Evolutionary conservation across 2,329 filamentous ascomycete species (phyloP), one percentile per base, ranked within the genome.

Genomic region (Lachnellula cervina): DNA sequence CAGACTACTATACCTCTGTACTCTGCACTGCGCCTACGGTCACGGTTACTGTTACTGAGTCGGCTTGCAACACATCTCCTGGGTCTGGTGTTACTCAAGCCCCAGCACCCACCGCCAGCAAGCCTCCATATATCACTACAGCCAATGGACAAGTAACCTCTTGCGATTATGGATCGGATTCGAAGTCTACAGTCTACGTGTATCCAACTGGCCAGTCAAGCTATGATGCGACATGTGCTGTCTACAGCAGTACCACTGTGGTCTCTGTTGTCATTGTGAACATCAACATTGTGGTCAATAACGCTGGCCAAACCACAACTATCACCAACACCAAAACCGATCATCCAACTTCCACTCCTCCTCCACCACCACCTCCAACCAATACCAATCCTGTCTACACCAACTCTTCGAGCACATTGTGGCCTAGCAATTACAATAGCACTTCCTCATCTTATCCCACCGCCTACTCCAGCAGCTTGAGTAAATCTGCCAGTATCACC

Each of bases 251-350:
- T 11, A 56, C 40, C 45, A 44, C 40, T 32, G 32, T 52, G 11
- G n/a, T 56, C 16, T 46, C 34, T 47, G 49, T 56, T 11, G 37
- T 46, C 43, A 38, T 52, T 25, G 42, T 56, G 17, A 37, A 48
- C 21, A 56, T 56, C 45, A 52, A 52, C 32, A 37, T 56, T 4
- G 43, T 43, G 6, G 35, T 56, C 13, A 56, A 52, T 23, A 56
- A 56, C 11, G 46, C 46, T 32, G 49, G 54, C 13, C 25, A 43
- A 8, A 47, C 54, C 9, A 35, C 25, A 4, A 52, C 44, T 34
- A 35, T 56, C 6, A 56, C 45, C 11, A 53, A 13, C 5, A 56
- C 54, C 4, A 52, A 52, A 50, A 56, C 38, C 19, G 54, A 53
- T 13, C 11, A 38, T 8, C 49, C 49, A 49, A 52, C 54, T n/a